phyloP scores from a whole-genome alignment of 1,284 basidiomycete genomes.

The Boletellus deceptivus region DNA sequence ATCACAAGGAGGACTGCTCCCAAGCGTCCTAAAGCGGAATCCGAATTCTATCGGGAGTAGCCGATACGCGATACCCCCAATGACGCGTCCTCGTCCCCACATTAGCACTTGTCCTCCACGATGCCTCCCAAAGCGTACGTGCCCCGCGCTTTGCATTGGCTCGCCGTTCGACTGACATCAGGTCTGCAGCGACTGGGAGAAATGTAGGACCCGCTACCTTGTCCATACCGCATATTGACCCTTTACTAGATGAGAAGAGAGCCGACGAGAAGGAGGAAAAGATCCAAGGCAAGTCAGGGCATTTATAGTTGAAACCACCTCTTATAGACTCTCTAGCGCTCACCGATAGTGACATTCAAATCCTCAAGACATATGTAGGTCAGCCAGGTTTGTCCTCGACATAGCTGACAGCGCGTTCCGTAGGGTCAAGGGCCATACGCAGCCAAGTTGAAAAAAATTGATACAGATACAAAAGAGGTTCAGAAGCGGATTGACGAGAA shows the following conservation, averaged over 20 bases:
- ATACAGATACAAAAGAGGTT: conserved; percentile 92
- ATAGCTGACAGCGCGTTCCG: conserved; percentile 1
- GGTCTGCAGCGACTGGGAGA: conserved; percentile 86
- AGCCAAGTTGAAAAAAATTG: conserved; percentile 82
- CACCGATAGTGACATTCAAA: conserved; percentile 98
- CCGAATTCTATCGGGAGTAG: conserved; percentile 23
- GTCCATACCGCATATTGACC: conserved; percentile 7
- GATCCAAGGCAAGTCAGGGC: conserved; percentile 69
- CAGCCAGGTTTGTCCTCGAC: not conserved
- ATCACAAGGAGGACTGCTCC: not conserved
- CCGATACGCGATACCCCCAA: conserved; percentile 29
- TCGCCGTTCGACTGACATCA: conserved; percentile 6
- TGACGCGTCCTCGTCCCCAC: conserved; percentile 33
- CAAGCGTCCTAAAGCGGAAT: conserved; percentile 32
- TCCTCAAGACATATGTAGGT: conserved; percentile 93
- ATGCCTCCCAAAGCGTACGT: conserved; percentile 86
- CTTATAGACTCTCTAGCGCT: conserved; percentile 56
- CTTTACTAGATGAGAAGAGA: conserved; percentile 72
- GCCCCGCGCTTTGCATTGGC: not conserved
- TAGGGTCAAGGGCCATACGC: conserved; percentile 99
- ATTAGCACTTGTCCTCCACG: conserved; percentile 24
- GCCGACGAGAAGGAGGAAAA: conserved; percentile 85
- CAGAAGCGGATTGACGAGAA: conserved; percentile 98
- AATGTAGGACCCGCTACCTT: conserved; percentile 59
- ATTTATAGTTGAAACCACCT: not conserved